Percentiles rank a stretch among this genome's conserved stretches.
Evolutionary conservation across 352 stramenopile genomes (phyloP).

Genomic region (Globisporangium nodosum): DNA sequence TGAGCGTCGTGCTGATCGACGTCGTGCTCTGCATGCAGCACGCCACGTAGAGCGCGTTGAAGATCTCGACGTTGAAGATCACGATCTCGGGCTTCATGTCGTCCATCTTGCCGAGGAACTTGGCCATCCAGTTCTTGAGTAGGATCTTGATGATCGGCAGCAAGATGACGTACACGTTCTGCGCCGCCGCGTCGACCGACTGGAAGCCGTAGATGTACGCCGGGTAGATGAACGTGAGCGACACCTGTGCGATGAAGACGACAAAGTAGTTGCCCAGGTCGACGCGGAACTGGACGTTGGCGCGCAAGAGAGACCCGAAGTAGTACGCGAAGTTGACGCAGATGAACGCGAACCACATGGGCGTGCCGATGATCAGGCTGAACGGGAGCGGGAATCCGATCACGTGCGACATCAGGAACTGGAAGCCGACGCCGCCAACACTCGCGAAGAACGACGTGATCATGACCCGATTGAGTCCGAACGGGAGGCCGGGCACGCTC

Average conservation of each 20-base stretch:
- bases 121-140: constrained; percentile 31
- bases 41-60: constrained; percentile 21
- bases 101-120: constrained; percentile 13
- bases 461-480: constrained; percentile 10
- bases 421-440: constrained; percentile 14
- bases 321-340: constrained; percentile 17
- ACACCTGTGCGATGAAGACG: constrained; percentile 28
- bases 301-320: constrained; percentile 20
- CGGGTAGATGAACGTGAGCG: constrained; percentile 35
- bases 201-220: constrained; percentile 37
- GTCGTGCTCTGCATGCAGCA: constrained; percentile 20
- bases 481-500: constrained; percentile 5
- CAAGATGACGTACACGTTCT: constrained; percentile 29
- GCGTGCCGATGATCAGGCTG: constrained; percentile 18
- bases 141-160: constrained; percentile 36
- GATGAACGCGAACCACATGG: constrained; percentile 16
- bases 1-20: constrained; percentile 8
- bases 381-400: constrained; percentile 45
- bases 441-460: constrained; percentile 18
- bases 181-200: constrained; percentile 11
- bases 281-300: constrained; percentile 8
- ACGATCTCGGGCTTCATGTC: constrained; percentile 20
- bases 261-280: constrained; percentile 21
- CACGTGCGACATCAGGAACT: constrained; percentile 18
- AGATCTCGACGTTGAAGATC: constrained; percentile 24